phyloP scores from a whole-genome alignment of 1,284 basidiomycete genomes.

The Microbotryum lychnidis-dioicae region DNA sequence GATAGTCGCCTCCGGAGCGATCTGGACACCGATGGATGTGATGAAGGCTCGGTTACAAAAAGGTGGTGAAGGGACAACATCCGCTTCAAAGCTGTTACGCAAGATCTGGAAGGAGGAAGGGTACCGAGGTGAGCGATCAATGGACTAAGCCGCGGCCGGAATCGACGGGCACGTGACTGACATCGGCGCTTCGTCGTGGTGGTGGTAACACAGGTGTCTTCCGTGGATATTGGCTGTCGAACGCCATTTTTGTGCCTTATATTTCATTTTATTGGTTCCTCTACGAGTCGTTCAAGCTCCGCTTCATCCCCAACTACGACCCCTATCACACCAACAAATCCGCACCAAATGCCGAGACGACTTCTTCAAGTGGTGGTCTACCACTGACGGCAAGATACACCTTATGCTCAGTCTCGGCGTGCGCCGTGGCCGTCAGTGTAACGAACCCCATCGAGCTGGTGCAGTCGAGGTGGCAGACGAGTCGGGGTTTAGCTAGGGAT shows the following conservation, averaged over 20 bases:
- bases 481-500: constrained; percentile 16
- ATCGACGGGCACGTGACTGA: constrained; percentile 1
- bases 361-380: background rate
- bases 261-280: constrained; percentile 8
- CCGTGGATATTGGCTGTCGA: constrained; percentile 23
- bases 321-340: background rate
- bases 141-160: too few species aligned
- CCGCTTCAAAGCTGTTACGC: constrained; percentile 20
- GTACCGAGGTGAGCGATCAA: background rate
- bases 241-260: constrained; percentile 10
- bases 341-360: background rate
- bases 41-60: constrained; percentile 27
- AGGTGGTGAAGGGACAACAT: constrained; percentile 30
- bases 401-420: constrained; percentile 29
- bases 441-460: constrained; percentile 33
- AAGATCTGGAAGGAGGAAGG: constrained; percentile 33
- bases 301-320: constrained; percentile 31
- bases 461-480: constrained; percentile 34
- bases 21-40: constrained; percentile 35
- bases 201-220: constrained; percentile 14
- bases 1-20: constrained; percentile 30
- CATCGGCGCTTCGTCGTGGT: constrained; percentile 11
- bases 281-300: constrained; percentile 33
- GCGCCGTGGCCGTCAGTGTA: constrained; percentile 19
- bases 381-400: constrained; percentile 29